Evolutionary conservation across 148 eudicot genomes (phyloP), one percentile per base, ranked within the genome.

Genomic region (Dysphania ambrosioides): DNA sequence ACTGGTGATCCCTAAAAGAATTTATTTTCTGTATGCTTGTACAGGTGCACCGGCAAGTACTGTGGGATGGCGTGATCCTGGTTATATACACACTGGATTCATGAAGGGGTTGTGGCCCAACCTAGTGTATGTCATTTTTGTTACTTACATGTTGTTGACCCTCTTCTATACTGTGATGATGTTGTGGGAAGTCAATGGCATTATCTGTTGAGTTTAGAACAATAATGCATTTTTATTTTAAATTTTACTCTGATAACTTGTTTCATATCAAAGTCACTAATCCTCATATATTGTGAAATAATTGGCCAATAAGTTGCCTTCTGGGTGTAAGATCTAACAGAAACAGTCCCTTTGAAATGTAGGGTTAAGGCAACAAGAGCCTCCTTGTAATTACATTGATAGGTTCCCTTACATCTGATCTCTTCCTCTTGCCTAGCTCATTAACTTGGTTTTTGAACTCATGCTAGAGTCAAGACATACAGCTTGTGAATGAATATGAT

Each of bases 11-110:
- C 24, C 35, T 66, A 18, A 36, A n/a, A 36, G 26, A 24, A 34
- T 19, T 32, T 3, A 30, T 35, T 55, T 59, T 16, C 8, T 60
- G 35, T 41, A n/a, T 44, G 53, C 12, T 26, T 69, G 41, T 64
- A 34, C 84, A 88, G 91, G 84, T 78, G 88, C 91, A 36, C 91
- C 91, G 23, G 91, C 91, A 38, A 82, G 87, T 62, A 88, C 91
- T 15, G 88, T 88, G 69, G 91, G 91, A 32, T 88, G 91, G 91
- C 86, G 91, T 53, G 88, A 88, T 79, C 91, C 91, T 69, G 91
- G 91, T 40, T 86, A 67, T 53, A 84, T 88, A 74, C 91, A 88
- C 76, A 84, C 89, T 41, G 74, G 87, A 68, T 86, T 82, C 58
- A 58, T 88, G 68, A 88, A 84, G 77, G 89, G 82, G 69, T 75